phyloP scores from a whole-genome alignment of 1,284 basidiomycete genomes.

The Schizophyllum amplum region DNA sequence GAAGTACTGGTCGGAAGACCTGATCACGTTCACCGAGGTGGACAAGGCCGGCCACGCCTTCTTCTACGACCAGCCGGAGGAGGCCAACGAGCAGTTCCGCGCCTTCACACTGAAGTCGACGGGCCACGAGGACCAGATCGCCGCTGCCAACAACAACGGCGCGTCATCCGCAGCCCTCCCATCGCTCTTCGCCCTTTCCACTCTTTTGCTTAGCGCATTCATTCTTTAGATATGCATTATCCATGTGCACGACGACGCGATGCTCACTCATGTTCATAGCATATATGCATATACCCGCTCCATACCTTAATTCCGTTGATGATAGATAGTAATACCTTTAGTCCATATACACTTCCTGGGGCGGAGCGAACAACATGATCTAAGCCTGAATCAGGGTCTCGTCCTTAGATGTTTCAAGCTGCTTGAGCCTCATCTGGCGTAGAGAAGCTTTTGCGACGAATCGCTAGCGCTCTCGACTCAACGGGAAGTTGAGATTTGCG shows the following conservation, averaged over 20 bases:
- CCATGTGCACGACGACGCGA: not conserved
- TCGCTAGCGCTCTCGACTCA: too few species aligned
- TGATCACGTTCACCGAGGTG: conserved; percentile 10
- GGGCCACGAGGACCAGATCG: not conserved
- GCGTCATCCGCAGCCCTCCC: not conserved
- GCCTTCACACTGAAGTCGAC: not conserved
- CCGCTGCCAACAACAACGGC: not conserved
- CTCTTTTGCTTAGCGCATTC: not conserved
- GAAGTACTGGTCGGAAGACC: conserved; percentile 8
- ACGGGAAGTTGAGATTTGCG: too few species aligned
- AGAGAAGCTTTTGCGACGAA: too few species aligned
- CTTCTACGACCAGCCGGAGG: conserved; percentile 16
- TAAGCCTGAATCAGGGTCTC: too few species aligned
- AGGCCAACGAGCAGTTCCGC: conserved; percentile 8
- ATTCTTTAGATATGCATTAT: not conserved
- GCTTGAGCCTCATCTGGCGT: too few species aligned
- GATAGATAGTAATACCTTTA: not conserved
- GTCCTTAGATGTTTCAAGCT: too few species aligned
- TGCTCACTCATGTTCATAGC: not conserved
- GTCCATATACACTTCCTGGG: too few species aligned
- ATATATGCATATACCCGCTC: not conserved
- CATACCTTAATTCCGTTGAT: not conserved
- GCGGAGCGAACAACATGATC: not conserved
- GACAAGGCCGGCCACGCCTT: conserved; percentile 16
- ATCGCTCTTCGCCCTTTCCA: not conserved